Evolutionary conservation across 1,284 basidiomycete species (phyloP), one percentile per base, ranked within the genome.

Genomic region (Rhodotorula sp.): DNA sequence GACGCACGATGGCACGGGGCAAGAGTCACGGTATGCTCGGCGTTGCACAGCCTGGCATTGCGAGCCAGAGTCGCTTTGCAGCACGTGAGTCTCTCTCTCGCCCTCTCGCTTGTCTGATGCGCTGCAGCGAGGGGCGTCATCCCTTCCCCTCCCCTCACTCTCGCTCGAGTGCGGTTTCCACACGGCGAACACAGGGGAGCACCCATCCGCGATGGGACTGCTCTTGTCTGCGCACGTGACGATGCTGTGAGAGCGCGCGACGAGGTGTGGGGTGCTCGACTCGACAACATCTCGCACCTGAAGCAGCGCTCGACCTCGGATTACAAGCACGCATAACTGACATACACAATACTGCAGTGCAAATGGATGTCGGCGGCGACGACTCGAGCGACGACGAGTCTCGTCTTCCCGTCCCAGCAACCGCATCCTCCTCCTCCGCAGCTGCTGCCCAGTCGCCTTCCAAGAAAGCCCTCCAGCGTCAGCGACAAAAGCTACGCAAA

Each of bases 391-490:
- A 73, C 15, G 66, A 70, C 6, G 66, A 60, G 10, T 33, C 45
- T 6, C 37, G 48, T 30, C 26, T 53, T 6, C 59, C 68, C 10
- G 57, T 64, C 17, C 53, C 63, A 0, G 56, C 69, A 10, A 46
- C 66, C 8, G 17, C 24, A 17, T 54, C 53, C 6, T n/a, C 24
- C n/a, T 37, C 57, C 30, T 46, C 65, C n/a, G 37, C 69, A 26
- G 7, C 57, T 0, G 7, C 44, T 6, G 30, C 73, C 8, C 18
- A n/a, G 24, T 68, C 73, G 24, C 67, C 73, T 3, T 72, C 70
- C 10, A 75, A 75, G 29, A 75, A 75, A 55, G 68, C 73, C 10
- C 60, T 67, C 24, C 66, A 66, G 7, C 68, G 70, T n/a, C 58
- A 71, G 45, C 64, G 72, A 10, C 67, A 67, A n/a, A 64, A 64